Evolutionary conservation across 1,284 basidiomycete species (phyloP), one percentile per base, ranked within the genome.

Genomic region (Naganishia sp.): DNA sequence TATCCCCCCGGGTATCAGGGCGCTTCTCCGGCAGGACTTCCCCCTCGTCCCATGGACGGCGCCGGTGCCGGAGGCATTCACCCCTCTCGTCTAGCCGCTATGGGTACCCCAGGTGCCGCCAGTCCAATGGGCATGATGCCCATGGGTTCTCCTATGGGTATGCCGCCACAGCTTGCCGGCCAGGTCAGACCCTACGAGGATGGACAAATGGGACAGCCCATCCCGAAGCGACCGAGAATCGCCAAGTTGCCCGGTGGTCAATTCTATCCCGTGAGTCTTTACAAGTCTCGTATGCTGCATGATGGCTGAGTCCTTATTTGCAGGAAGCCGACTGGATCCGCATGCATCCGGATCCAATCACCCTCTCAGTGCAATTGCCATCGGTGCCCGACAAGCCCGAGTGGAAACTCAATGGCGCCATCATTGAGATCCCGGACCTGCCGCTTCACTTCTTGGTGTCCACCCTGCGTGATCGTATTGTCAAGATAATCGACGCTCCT

Each of bases 321-420:
- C 67, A 75, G 69, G 82, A 83, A 69, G 73, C 75, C 65, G 90
- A 94, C 76, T 96, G 93, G 93, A 86, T 92, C 72, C 83, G 83
- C 56, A 86, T 91, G 83, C 92, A 96, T 78, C 90, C 92, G 43
- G 88, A 93, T 71, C 89, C 93, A 10, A 90, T 96, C 73, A 87
- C 88, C 13, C 82, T 97, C 36, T 83, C 84, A 46, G 83, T 96
- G 6, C 90, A 94, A 76, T 82, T 97, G 66, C 92, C 94, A 1
- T 66, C 71, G 52, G 88, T 93, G 74, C 79, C 87, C 1, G 86
- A 88, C 44, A 91, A 90, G 77, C 88, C 92, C 0, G 92, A 94
- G 78, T 94, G 90, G 90, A 92, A 93, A 74, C 83, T 96, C 65
- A 87, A 95, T 73, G 94, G 94, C 0, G 83, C 82, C 59, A 80